A percentile compares a stretch with the other conserved stretches of the same genome.
phyloP scores from a whole-genome alignment of 495 filamentous ascomycete species.

The Darksidea phi region DNA sequence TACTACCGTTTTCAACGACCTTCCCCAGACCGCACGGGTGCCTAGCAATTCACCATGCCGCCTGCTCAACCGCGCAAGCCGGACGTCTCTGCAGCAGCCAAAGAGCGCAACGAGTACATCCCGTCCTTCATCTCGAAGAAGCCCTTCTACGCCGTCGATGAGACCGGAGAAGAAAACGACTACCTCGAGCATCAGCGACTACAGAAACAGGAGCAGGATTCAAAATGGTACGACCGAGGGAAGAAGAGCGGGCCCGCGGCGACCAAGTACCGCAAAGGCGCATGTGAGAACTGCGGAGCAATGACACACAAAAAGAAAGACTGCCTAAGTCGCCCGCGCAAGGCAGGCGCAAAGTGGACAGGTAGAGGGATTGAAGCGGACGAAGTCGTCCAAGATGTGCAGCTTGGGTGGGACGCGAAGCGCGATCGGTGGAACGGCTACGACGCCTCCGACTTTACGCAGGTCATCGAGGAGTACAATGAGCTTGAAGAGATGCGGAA shows the following conservation, averaged over 20 bases:
- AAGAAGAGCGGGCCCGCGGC: constrained; percentile 76
- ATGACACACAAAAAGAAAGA: constrained; percentile 95
- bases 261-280: constrained; percentile 96
- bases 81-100: constrained; percentile 39
- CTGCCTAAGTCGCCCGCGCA: constrained; percentile 84
- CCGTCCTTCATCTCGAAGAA: constrained; percentile 97
- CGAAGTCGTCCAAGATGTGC: constrained; percentile 79
- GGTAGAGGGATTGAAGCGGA: constrained; percentile 92
- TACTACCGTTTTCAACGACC: background rate
- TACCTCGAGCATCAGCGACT: constrained; percentile 97
- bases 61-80: constrained; percentile 40
- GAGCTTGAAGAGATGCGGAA: constrained; percentile 79
- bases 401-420: constrained; percentile 96
- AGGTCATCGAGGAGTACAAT: constrained; percentile 84
- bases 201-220: constrained; percentile 65
- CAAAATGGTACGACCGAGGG: constrained; percentile 88
- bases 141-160: constrained; percentile 90
- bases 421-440: constrained; percentile 97
- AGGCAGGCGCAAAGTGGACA: constrained; percentile 88
- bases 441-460: constrained; percentile 79
- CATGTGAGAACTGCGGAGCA: constrained; percentile 96
- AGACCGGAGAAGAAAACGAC: constrained; percentile 64
- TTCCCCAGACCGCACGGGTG: background rate
- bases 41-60: constrained; percentile 37
- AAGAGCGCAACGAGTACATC: constrained; percentile 86